A percentile compares a stretch with the other conserved stretches of the same genome.
These are phyloP conservation scores for Bipolaris zeicola DNA, from an alignment of 2,329 filamentous ascomycete genomes.

Conservation along the genomic window DNA sequence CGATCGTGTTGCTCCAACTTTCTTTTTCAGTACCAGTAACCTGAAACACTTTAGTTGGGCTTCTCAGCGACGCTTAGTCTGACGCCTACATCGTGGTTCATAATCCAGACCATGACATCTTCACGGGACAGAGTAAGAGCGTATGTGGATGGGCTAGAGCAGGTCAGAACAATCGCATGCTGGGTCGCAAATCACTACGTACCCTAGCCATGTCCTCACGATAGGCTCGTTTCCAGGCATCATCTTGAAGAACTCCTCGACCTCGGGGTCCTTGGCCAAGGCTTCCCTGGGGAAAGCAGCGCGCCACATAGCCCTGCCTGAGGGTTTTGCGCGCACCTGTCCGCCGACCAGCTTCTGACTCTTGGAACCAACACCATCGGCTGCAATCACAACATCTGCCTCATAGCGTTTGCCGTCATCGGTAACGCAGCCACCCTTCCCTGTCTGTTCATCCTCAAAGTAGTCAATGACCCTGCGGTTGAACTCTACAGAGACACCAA, in stretches of 20 bases:
- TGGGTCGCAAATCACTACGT: neutral
- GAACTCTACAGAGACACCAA: constrained; percentile 53
- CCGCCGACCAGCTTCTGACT: constrained; percentile 53
- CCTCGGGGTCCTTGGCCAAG: constrained; percentile 53
- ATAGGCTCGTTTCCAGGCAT: constrained; percentile 51
- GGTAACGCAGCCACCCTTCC: constrained; percentile 43
- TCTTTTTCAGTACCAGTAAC: constrained; percentile 53
- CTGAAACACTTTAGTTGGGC: constrained; percentile 28
- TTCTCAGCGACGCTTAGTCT: neutral
- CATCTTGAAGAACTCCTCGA: constrained; percentile 55
- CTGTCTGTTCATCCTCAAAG: constrained; percentile 50
- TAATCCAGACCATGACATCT: constrained; percentile 58
- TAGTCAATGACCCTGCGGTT: constrained; percentile 52
- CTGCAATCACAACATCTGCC: constrained; percentile 50
- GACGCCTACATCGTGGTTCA: constrained; percentile 54
- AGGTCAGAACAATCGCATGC: constrained; percentile 9
- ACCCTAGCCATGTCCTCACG: constrained; percentile 54
- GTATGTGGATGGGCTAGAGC: constrained; percentile 48
- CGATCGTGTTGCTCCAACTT: constrained; percentile 56
- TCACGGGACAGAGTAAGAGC: constrained; percentile 53
- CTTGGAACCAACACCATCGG: constrained; percentile 53
- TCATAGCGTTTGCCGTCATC: constrained; percentile 51
- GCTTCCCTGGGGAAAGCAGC: constrained; percentile 51
- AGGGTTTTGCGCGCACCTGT: constrained; percentile 50
- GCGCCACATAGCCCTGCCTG: constrained; percentile 50